Percentiles rank a stretch among this genome's conserved stretches.
Evolutionary conservation across 768 basidiomycete genomes (phyloP).

Genomic region (Lyophyllum semitale): DNA sequence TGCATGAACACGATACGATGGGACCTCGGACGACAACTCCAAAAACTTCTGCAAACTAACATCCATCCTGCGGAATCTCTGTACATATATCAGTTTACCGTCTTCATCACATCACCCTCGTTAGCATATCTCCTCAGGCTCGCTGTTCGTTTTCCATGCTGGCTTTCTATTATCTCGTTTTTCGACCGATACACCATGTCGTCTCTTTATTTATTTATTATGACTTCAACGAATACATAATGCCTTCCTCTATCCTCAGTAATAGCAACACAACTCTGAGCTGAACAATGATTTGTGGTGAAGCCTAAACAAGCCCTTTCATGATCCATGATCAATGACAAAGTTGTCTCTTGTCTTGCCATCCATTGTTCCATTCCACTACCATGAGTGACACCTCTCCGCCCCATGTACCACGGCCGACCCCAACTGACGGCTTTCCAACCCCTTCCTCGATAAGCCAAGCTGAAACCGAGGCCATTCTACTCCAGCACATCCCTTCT

Average conservation of each 20-base stretch:
- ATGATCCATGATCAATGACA: background rate
- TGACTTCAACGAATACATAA: constrained; percentile 10
- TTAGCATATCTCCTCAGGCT: background rate
- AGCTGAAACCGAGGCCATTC: constrained; percentile 63
- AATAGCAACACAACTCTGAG: background rate
- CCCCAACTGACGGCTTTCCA: constrained; percentile 58
- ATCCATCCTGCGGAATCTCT: constrained; percentile 1
- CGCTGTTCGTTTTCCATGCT: constrained; percentile 1
- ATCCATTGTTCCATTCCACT: constrained; percentile 12
- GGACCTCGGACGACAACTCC: background rate
- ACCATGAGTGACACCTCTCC: constrained; percentile 13
- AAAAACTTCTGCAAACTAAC: constrained; percentile 8
- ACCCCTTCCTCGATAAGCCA: constrained; percentile 68
- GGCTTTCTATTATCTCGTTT: constrained; percentile 1
- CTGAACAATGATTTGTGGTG: background rate
- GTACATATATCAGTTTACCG: constrained; percentile 5
- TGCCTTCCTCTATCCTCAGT: background rate
- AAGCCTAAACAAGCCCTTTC: no score
- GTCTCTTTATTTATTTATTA: constrained; percentile 7
- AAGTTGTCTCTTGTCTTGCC: background rate
- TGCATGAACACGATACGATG: background rate
- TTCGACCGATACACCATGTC: constrained; percentile 1
- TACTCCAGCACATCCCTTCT: constrained; percentile 55
- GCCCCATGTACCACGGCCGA: constrained; percentile 22
- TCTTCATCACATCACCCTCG: background rate